Evolutionary conservation across 768 basidiomycete genomes (phyloP), one percentile per base, ranked within the genome.

Genomic region (Russula earlei): DNA sequence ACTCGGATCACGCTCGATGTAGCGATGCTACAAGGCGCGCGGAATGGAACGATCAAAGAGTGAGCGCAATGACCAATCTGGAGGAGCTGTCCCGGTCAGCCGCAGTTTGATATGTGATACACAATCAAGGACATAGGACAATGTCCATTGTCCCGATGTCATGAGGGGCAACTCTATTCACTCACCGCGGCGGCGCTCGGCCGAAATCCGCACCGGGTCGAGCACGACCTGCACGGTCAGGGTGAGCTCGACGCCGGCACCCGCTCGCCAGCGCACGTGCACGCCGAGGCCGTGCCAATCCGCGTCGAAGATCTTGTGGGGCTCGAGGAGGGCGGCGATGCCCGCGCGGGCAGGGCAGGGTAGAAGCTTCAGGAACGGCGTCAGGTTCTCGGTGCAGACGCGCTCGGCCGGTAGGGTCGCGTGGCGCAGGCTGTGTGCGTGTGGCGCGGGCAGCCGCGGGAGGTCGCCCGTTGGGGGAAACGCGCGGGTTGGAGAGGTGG

Each of bases 381-480:
- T 97, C 9, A 98, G 74, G 65, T 97, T 97, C 67, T 98, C 96
- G 5, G 95, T 98, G 67, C 95, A 99, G n/a, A 97, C 87, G 62
- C 84, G 76, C 66, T 94, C 90, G 3, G 84, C 88, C 7, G 87
- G 86, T 19, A 87, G 77, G 8, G 81, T 80, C 1, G 87, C 89
- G 63, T 93, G 85, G 56, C 84, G 82, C 24, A 91, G 74, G 43
- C 75, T 72, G 55, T 61, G 51, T 3, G 22, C 12, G 27, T 87
- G 78, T 14, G 74, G 70, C 67, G 60, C 27, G 72, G 55, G 36
- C 22, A 49, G 46, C 0, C 20, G 54, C 17, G 54, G 54, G 9
- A 54, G 53, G 45, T 47, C 53, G 20, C 53, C 53, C 10, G 37
- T 40, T 5, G 44, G 49, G 2, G 49, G 43, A 69, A 69, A 75